Conservation (phyloP, 352 stramenopile genomes). For the Globisporangium alternatum region DNA sequence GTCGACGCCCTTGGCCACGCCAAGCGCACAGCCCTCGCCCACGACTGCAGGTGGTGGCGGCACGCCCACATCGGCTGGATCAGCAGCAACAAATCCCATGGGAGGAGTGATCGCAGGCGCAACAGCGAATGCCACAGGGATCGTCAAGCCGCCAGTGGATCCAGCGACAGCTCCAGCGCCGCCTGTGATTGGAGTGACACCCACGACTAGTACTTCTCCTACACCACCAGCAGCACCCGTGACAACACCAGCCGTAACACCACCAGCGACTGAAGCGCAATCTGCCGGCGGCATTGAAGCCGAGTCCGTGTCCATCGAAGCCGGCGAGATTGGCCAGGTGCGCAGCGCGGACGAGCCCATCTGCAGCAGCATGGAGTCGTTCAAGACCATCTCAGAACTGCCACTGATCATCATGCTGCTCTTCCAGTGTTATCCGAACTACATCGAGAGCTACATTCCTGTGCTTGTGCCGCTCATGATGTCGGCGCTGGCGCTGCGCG, state of each 20-base stretch:
- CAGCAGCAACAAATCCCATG: background rate
- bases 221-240: conserved; percentile 8
- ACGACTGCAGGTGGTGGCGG: background rate
- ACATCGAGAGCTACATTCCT: conserved; percentile 94
- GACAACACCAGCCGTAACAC: conserved; percentile 16
- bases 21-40: conserved; percentile 12
- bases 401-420: conserved; percentile 98
- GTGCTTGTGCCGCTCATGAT: conserved; percentile 98
- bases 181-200: conserved; percentile 12
- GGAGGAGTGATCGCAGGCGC: background rate
- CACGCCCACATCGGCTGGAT: background rate
- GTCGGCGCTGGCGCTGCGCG: conserved; percentile 86
- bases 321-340: conserved; percentile 15
- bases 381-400: conserved; percentile 96
- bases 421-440: conserved; percentile 97
- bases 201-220: background rate
- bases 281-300: conserved; percentile 8
- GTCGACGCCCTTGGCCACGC: background rate
- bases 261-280: conserved; percentile 15
- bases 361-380: conserved; percentile 87
- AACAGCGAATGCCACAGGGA: conserved; percentile 9
- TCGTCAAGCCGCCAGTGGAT: conserved; percentile 12
- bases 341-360: conserved; percentile 44
- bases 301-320: conserved; percentile 17
- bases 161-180: background rate